These are phyloP conservation scores for Mollisiaceae sp. DNA, from an alignment of 2,329 filamentous ascomycete genomes.

Conservation along the genomic window DNA sequence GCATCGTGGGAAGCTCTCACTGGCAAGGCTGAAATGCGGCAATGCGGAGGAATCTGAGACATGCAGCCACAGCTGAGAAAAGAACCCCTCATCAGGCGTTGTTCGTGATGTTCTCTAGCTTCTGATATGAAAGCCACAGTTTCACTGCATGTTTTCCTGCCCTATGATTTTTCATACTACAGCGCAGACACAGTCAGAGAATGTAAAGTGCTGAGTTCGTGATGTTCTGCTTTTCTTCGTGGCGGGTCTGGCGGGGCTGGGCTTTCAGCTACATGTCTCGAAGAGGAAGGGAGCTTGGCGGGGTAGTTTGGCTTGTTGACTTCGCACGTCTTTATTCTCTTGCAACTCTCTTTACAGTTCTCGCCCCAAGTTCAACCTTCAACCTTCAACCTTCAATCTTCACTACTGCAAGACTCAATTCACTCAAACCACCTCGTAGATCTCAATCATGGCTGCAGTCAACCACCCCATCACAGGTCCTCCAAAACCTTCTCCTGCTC, in stretches of 20 bases:
- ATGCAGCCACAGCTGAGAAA: not conserved
- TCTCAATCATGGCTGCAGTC: constrained; percentile 26
- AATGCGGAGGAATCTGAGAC: not conserved
- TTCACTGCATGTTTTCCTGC: not conserved
- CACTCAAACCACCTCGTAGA: not conserved
- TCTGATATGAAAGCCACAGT: not conserved
- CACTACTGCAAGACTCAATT: not conserved
- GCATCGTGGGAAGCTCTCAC: not conserved
- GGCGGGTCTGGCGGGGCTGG: not conserved
- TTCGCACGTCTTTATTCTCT: not conserved
- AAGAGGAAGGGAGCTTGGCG: not conserved
- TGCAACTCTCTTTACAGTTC: not conserved
- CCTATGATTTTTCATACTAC: not conserved
- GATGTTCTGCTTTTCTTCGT: not conserved
- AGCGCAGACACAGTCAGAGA: not conserved
- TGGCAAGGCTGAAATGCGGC: not conserved
- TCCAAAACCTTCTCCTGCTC: constrained; percentile 26
- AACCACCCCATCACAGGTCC: constrained; percentile 33
- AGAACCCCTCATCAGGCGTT: not conserved
- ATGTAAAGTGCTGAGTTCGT: not conserved
- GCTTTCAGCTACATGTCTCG: not conserved
- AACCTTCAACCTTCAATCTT: not conserved
- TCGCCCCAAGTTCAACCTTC: not conserved
- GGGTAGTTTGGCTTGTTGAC: not conserved
- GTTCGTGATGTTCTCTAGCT: not conserved